phyloP scores from a whole-genome alignment of 306 rosid genomes.

The Crataegus laevigata region DNA sequence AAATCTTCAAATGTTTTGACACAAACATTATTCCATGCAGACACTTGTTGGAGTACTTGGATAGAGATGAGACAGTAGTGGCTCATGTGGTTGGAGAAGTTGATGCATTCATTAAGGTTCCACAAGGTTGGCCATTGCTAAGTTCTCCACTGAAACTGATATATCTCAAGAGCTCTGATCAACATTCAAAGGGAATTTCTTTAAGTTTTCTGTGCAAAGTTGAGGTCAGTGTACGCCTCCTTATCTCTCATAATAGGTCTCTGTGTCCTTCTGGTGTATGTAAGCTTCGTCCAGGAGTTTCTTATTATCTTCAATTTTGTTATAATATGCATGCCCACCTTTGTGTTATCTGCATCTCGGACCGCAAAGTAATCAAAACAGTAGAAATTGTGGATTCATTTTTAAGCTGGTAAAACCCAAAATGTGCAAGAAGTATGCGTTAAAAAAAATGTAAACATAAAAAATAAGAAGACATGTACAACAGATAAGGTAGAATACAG shows the following conservation, averaged over 20 bases:
- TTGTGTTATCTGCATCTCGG: not conserved
- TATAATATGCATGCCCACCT: not conserved
- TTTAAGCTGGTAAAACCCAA: not conserved
- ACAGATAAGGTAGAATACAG: not conserved
- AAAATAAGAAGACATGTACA: not conserved
- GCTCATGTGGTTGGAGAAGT: slow-evolving; percentile 60
- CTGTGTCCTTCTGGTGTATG: not conserved
- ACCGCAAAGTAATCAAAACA: not conserved
- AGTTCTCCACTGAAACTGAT: slow-evolving; percentile 60
- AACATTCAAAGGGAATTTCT: slow-evolving; percentile 39
- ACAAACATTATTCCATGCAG: slow-evolving; percentile 32
- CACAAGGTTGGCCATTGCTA: slow-evolving; percentile 66
- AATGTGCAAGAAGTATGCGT: not conserved
- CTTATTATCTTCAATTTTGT: not conserved
- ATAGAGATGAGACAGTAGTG: slow-evolving; percentile 54
- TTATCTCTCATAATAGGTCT: not conserved
- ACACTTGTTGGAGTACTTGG: slow-evolving; percentile 51
- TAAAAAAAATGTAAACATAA: not conserved
- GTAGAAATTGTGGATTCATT: not conserved
- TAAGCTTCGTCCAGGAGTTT: not conserved
- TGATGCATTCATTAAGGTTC: slow-evolving; percentile 57
- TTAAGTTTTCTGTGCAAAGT: slow-evolving; percentile 51
- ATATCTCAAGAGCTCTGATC: slow-evolving; percentile 53
- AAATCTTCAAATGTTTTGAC: slow-evolving; percentile 11
- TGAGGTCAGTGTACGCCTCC: slow-evolving; percentile 37